Evolutionary conservation across 2,329 filamentous ascomycete genomes (phyloP).

Genomic region (Periglandula ipomoeae): DNA sequence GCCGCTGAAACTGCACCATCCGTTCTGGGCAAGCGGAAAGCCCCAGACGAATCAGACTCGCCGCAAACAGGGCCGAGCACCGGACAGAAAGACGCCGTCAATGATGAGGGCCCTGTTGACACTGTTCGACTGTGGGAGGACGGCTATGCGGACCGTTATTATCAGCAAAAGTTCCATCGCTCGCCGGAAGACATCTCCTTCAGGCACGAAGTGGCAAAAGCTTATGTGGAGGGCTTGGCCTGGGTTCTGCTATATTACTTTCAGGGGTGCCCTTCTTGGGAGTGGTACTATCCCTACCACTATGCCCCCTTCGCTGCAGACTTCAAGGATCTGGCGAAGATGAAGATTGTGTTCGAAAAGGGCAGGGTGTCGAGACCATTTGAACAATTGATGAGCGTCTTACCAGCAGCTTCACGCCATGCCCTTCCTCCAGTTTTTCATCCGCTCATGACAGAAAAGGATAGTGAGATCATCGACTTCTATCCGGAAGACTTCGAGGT

Average conservation of each 20-base stretch:
- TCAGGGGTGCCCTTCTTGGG: constrained; percentile 96
- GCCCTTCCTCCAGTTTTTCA: constrained; percentile 85
- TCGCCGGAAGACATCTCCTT: constrained; percentile 75
- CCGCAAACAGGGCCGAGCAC: too few species aligned
- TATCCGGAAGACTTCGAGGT: constrained; percentile 91
- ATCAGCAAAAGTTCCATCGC: constrained; percentile 90
- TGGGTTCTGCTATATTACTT: constrained; percentile 98
- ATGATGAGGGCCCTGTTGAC: constrained; percentile 56
- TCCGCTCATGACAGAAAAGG: constrained; percentile 75
- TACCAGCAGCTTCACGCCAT: constrained; percentile 87
- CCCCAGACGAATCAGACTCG: constrained; percentile 32
- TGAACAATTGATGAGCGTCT: constrained; percentile 95
- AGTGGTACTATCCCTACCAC: constrained; percentile 98
- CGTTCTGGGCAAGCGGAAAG: constrained; percentile 64
- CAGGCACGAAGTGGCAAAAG: constrained; percentile 75
- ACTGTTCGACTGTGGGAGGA: constrained; percentile 89
- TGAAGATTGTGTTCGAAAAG: constrained; percentile 74
- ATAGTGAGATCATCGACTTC: constrained; percentile 93
- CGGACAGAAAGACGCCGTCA: background rate
- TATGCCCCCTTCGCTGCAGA: constrained; percentile 97
- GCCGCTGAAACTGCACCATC: constrained; percentile 32
- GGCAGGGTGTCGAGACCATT: constrained; percentile 83
- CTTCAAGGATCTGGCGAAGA: constrained; percentile 72
- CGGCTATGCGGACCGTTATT: constrained; percentile 91
- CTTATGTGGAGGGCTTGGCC: constrained; percentile 89